Evolutionary conservation across 1,284 basidiomycete genomes (phyloP).

Genomic region (Singerocomus inundabilis): DNA sequence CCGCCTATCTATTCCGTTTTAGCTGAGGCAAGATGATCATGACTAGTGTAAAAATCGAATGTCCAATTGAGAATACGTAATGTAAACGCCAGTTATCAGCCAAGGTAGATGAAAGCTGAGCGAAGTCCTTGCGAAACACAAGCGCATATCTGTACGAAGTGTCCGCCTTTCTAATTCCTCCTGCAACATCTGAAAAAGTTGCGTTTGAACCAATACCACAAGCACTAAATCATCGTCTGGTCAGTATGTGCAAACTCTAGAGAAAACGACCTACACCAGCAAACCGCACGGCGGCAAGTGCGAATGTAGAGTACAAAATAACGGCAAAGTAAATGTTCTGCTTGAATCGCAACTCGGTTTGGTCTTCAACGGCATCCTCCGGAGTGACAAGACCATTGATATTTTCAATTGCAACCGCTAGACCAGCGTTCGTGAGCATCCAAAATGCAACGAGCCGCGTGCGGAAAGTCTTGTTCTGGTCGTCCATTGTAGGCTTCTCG

Average conservation of each 20-base stretch:
- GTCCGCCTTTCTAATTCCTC: slow-evolving; percentile 47
- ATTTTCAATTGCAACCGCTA: slow-evolving; percentile 84
- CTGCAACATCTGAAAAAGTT: slow-evolving; percentile 83
- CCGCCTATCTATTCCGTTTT: slow-evolving; percentile 25
- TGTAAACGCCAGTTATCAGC: slow-evolving; percentile 25
- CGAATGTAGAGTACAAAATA: slow-evolving; percentile 90
- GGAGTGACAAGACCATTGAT: slow-evolving; percentile 70
- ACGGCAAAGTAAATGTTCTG: slow-evolving; percentile 82
- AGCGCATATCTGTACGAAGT: slow-evolving; percentile 10
- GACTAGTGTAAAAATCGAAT: slow-evolving; percentile 24
- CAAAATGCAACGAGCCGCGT: slow-evolving; percentile 84
- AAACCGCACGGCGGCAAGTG: slow-evolving; percentile 78
- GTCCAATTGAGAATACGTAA: slow-evolving; percentile 21
- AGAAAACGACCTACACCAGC: slow-evolving; percentile 59
- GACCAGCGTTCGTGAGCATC: slow-evolving; percentile 80
- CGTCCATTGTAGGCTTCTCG: slow-evolving; percentile 88
- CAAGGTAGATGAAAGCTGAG: slow-evolving; percentile 35
- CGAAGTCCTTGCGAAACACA: slow-evolving; percentile 28
- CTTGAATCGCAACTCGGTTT: slow-evolving; percentile 49
- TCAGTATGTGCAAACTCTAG: slow-evolving; percentile 13
- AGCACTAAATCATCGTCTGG: slow-evolving; percentile 48
- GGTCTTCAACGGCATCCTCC: slow-evolving; percentile 41
- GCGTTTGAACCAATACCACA: slow-evolving; percentile 80
- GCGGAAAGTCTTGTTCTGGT: slow-evolving; percentile 92
- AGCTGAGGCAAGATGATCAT: slow-evolving; percentile 15